Conservation (phyloP, 352 stramenopile genomes). For the Thalassiosira gravida region DNA sequence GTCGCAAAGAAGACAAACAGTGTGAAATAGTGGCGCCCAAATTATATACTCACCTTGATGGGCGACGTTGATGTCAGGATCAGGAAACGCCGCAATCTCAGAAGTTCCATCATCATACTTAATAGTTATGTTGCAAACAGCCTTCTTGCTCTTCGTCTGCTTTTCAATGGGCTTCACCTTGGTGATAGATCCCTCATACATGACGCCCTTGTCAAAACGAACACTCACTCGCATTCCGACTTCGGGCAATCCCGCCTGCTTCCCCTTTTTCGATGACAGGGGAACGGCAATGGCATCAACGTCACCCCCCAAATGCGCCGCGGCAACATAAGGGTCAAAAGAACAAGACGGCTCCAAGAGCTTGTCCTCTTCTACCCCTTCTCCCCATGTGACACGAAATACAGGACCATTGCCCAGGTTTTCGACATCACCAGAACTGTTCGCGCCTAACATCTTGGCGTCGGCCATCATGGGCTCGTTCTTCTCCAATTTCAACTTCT, state of each 20-base stretch:
- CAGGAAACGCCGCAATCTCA: slow-evolving; percentile 76
- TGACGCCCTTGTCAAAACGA: slow-evolving; percentile 70
- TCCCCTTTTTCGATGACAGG: slow-evolving; percentile 31
- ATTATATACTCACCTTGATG: slow-evolving; percentile 71
- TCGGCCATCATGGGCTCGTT: slow-evolving; percentile 17
- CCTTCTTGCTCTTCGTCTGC: slow-evolving; percentile 43
- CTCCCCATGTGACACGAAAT: slow-evolving; percentile 85
- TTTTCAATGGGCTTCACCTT: slow-evolving; percentile 45
- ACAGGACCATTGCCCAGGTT: slow-evolving; percentile 66
- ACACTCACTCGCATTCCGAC: slow-evolving; percentile 79
- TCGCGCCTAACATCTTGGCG: slow-evolving; percentile 14
- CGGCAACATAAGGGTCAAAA: slow-evolving; percentile 73
- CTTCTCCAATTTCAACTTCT: slow-evolving; percentile 12
- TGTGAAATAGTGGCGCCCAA: too few relatives aligned
- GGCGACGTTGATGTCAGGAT: slow-evolving; percentile 77
- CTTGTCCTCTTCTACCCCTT: slow-evolving; percentile 78
- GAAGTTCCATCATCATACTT: slow-evolving; percentile 82
- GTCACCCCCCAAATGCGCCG: slow-evolving; percentile 43
- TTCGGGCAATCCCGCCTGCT: slow-evolving; percentile 41
- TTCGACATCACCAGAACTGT: slow-evolving; percentile 15
- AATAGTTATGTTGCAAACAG: slow-evolving; percentile 68
- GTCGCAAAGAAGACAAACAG: not conserved
- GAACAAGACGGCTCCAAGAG: slow-evolving; percentile 56
- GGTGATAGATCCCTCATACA: slow-evolving; percentile 72
- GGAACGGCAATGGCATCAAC: slow-evolving; percentile 50